These are phyloP conservation scores for Thielaviopsis cerberus DNA, from an alignment of 2,329 filamentous ascomycete species.

Conservation along the genomic window DNA sequence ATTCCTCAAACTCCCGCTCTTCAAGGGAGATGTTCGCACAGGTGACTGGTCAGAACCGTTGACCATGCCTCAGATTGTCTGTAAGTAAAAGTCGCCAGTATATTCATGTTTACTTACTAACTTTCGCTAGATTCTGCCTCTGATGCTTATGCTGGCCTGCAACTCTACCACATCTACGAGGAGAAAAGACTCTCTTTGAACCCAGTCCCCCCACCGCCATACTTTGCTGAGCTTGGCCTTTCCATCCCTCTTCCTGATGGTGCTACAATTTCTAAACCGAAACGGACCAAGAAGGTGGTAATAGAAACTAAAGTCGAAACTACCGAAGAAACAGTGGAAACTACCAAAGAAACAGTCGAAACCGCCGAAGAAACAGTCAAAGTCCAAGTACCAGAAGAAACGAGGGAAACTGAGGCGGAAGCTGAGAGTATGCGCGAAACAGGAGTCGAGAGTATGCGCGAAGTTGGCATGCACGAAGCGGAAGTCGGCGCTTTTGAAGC, in stretches of 20 bases:
- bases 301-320: not conserved
- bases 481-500: not conserved
- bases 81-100: constrained; percentile 32
- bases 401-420: not conserved
- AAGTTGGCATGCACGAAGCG: not conserved
- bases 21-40: constrained; percentile 54
- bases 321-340: constrained; percentile 1
- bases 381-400: constrained; percentile 3
- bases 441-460: too few relatives aligned
- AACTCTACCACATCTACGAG: constrained; percentile 56
- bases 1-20: constrained; percentile 53
- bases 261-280: constrained; percentile 16
- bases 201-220: constrained; percentile 53
- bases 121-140: constrained; percentile 50
- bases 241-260: constrained; percentile 41
- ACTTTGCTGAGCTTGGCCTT: constrained; percentile 44
- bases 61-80: constrained; percentile 45
- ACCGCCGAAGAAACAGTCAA: not conserved
- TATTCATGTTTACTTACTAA: not conserved
- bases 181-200: constrained; percentile 44
- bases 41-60: constrained; percentile 57
- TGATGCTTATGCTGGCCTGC: constrained; percentile 63
- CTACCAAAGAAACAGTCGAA: not conserved
- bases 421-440: not conserved
- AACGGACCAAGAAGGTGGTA: not conserved